These are phyloP conservation scores for Purpureocillium takamizusanense DNA, from an alignment of 2,329 filamentous ascomycete species.

Conservation along the genomic window DNA sequence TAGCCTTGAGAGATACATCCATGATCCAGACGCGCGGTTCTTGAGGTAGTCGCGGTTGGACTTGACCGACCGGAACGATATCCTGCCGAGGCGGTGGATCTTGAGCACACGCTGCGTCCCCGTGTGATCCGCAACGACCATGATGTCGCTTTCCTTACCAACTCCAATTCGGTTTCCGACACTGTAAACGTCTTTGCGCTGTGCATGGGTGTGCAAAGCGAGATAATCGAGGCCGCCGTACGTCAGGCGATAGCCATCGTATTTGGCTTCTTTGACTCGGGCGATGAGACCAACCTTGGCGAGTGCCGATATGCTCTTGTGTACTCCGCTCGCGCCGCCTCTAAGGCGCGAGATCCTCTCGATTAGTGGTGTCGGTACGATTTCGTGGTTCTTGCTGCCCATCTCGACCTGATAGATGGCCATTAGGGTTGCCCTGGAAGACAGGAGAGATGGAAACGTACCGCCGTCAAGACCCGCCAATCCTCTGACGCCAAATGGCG, in stretches of 20 bases:
- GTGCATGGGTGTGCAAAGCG: slow-evolving; percentile 83
- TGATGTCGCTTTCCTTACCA: slow-evolving; percentile 95
- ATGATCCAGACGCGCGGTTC: slow-evolving; percentile 69
- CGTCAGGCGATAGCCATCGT: slow-evolving; percentile 93
- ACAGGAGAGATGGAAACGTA: slow-evolving; percentile 35
- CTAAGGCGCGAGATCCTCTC: slow-evolving; percentile 74
- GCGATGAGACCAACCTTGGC: slow-evolving; percentile 90
- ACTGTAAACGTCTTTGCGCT: slow-evolving; percentile 73
- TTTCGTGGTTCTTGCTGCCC: slow-evolving; percentile 92
- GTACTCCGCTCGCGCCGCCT: slow-evolving; percentile 68
- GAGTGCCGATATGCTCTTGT: slow-evolving; percentile 79
- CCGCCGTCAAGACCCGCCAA: slow-evolving; percentile 89
- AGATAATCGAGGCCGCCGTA: slow-evolving; percentile 97
- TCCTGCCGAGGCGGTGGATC: slow-evolving; percentile 89
- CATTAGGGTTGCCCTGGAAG: background rate
- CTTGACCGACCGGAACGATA: slow-evolving; percentile 95
- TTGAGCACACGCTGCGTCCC: slow-evolving; percentile 80
- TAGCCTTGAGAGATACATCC: slow-evolving; percentile 96
- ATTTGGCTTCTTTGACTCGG: slow-evolving; percentile 89
- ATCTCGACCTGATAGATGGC: slow-evolving; percentile 64
- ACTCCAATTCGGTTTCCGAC: slow-evolving; percentile 92
- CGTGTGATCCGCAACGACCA: slow-evolving; percentile 75
- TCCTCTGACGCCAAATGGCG: slow-evolving; percentile 89
- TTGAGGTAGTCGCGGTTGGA: slow-evolving; percentile 91
- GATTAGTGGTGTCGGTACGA: slow-evolving; percentile 87